phyloP scores from a whole-genome alignment of 768 basidiomycete species.

The Brasilioporus rufonigricans region DNA sequence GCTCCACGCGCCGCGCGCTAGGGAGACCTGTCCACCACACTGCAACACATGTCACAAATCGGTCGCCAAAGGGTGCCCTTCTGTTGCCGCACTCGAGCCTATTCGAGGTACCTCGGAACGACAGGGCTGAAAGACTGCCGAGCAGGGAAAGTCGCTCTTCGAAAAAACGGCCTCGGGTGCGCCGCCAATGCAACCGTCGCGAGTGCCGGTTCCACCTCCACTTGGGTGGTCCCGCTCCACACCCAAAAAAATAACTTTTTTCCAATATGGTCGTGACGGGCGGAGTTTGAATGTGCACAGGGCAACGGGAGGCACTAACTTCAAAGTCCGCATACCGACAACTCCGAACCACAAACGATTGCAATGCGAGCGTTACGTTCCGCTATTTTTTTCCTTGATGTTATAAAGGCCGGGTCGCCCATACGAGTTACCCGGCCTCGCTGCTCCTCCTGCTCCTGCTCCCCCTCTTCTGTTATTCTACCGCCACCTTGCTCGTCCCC shows the following conservation, averaged over 20 bases:
- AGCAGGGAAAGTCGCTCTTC: neutral
- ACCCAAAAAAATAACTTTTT: neutral
- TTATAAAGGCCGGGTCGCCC: slow-evolving; percentile 17
- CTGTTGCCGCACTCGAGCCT: slow-evolving; percentile 2
- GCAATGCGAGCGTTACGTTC: slow-evolving; percentile 17
- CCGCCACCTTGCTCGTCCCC: neutral
- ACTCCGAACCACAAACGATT: slow-evolving; percentile 12
- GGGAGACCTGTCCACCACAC: slow-evolving; percentile 1
- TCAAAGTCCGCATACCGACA: slow-evolving; percentile 8
- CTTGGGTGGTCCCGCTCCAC: neutral
- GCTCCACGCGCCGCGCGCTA: slow-evolving; percentile 19
- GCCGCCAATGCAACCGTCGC: neutral
- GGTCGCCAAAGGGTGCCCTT: neutral
- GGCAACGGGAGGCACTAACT: slow-evolving; percentile 5
- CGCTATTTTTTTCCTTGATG: slow-evolving; percentile 7
- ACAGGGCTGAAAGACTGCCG: neutral
- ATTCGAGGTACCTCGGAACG: neutral
- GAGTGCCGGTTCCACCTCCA: slow-evolving; percentile 4
- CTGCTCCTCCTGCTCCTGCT: neutral
- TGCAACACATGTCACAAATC: slow-evolving; percentile 11
- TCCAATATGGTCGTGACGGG: slow-evolving; percentile 7
- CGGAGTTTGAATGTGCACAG: slow-evolving; percentile 11
- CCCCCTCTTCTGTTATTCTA: neutral
- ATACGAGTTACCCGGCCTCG: neutral
- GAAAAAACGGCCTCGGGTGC: neutral